Conservation (phyloP, 371 early-diverging fungal species). For the Rhizopus arrhizus region DNA sequence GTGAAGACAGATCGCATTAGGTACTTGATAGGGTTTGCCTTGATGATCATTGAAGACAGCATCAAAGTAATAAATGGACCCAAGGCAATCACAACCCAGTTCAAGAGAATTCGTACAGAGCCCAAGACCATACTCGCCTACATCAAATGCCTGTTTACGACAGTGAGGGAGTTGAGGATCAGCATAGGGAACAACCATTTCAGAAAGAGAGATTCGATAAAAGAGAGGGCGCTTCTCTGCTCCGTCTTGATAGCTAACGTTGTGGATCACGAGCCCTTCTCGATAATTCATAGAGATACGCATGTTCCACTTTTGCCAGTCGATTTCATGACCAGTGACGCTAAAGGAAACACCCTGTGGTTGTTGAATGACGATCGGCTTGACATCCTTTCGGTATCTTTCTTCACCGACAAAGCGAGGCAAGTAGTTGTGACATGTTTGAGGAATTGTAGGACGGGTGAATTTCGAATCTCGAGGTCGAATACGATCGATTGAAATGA, state of each 20-base stretch:
- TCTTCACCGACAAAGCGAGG: slow-evolving; percentile 55
- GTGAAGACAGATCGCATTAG: slow-evolving; percentile 57
- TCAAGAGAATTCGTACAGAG: slow-evolving; percentile 46
- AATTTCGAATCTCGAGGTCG: slow-evolving; percentile 49
- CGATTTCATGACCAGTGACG: slow-evolving; percentile 52
- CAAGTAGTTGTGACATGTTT: slow-evolving; percentile 50
- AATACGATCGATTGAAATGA: slow-evolving; percentile 51
- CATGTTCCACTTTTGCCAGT: slow-evolving; percentile 64
- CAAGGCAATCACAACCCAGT: slow-evolving; percentile 59
- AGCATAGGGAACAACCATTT: slow-evolving; percentile 63
- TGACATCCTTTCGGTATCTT: slow-evolving; percentile 51
- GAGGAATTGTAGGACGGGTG: slow-evolving; percentile 52
- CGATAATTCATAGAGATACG: slow-evolving; percentile 60
- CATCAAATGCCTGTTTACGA: slow-evolving; percentile 58
- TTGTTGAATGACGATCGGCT: slow-evolving; percentile 57
- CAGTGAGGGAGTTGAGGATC: slow-evolving; percentile 50
- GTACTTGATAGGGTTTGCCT: slow-evolving; percentile 52
- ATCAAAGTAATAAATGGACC: slow-evolving; percentile 60
- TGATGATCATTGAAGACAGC: slow-evolving; percentile 53
- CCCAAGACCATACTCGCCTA: slow-evolving; percentile 58
- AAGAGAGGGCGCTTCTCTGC: slow-evolving; percentile 48
- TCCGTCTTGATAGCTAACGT: slow-evolving; percentile 55
- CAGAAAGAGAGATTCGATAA: slow-evolving; percentile 54
- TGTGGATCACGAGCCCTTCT: slow-evolving; percentile 59
- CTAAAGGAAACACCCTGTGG: slow-evolving; percentile 59